These are phyloP conservation scores for Chloroidium sp. DNA, from an alignment of 163 green algal species.

Conservation along the genomic window DNA sequence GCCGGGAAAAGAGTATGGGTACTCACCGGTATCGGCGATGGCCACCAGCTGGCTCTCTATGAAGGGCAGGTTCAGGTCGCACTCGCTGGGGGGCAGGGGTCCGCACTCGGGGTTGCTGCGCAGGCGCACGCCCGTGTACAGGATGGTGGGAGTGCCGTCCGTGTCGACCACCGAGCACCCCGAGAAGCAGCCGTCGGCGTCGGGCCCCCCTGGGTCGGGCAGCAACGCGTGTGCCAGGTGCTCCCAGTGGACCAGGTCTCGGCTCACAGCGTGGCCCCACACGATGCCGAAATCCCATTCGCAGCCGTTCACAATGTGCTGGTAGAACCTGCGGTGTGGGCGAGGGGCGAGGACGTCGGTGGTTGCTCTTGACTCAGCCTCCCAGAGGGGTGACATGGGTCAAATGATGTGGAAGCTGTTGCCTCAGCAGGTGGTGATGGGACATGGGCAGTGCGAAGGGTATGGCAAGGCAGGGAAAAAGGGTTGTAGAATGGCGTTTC, in stretches of 20 bases:
- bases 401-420: too few species aligned
- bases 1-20: background rate
- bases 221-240: constrained; percentile 49
- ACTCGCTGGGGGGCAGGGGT: constrained; percentile 46
- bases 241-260: constrained; percentile 59
- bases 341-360: too few species aligned
- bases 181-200: constrained; percentile 60
- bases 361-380: too few species aligned
- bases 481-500: too few species aligned
- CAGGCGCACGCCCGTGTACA: constrained; percentile 56
- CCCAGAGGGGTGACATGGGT: too few species aligned
- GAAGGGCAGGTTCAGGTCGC: constrained; percentile 61
- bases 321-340: constrained; percentile 51
- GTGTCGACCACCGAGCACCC: constrained; percentile 39
- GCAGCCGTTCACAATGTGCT: constrained; percentile 48
- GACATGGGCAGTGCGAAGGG: background rate
- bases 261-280: constrained; percentile 60
- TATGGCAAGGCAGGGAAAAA: background rate
- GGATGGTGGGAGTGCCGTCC: constrained; percentile 46
- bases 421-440: too few species aligned
- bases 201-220: constrained; percentile 38
- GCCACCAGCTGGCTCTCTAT: constrained; percentile 59
- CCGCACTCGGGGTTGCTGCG: constrained; percentile 45
- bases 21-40: constrained; percentile 15
- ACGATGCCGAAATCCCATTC: constrained; percentile 67